Conservation (phyloP, 169 alveolate genomes). For the Eimeria zaria region DNA sequence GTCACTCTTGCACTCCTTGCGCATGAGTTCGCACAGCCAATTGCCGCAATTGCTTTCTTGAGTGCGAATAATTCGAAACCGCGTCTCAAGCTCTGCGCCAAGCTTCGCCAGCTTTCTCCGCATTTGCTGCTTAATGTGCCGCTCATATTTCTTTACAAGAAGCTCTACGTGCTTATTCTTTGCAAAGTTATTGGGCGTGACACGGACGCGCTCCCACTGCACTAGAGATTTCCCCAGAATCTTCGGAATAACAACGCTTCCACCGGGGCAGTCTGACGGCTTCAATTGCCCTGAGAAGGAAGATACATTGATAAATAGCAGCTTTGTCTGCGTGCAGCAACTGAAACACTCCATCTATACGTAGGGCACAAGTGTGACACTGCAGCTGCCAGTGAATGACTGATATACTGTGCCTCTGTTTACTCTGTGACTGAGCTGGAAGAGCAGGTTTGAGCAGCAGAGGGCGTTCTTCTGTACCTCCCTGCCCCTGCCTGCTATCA, state of each 20-base stretch:
- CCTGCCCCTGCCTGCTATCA: slow-evolving; percentile 27
- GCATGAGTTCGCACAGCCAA: slow-evolving; percentile 93
- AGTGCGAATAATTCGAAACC: slow-evolving; percentile 90
- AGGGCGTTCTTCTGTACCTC: slow-evolving; percentile 33
- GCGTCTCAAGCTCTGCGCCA: slow-evolving; percentile 91
- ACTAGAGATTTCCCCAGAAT: slow-evolving; percentile 89
- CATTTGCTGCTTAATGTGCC: slow-evolving; percentile 88
- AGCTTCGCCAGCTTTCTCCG: slow-evolving; percentile 89
- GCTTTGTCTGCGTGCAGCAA: neutral
- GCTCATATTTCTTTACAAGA: slow-evolving; percentile 87
- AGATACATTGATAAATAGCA: neutral
- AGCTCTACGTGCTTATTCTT: slow-evolving; percentile 87
- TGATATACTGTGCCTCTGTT: neutral
- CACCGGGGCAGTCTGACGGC: slow-evolving; percentile 83
- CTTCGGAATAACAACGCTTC: slow-evolving; percentile 80
- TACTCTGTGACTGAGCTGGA: slow-evolving; percentile 71
- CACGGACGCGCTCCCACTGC: slow-evolving; percentile 87
- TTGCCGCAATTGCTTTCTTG: slow-evolving; percentile 92
- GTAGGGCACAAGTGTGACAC: neutral
- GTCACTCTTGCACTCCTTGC: slow-evolving; percentile 91
- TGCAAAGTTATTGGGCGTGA: slow-evolving; percentile 77
- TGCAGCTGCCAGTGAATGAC: neutral
- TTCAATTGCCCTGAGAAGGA: slow-evolving; percentile 40
- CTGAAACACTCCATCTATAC: neutral
- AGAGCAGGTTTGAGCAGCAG: slow-evolving; percentile 62